Evolutionary conservation across 768 basidiomycete genomes (phyloP).

Genomic region (Termitomyces sp.): DNA sequence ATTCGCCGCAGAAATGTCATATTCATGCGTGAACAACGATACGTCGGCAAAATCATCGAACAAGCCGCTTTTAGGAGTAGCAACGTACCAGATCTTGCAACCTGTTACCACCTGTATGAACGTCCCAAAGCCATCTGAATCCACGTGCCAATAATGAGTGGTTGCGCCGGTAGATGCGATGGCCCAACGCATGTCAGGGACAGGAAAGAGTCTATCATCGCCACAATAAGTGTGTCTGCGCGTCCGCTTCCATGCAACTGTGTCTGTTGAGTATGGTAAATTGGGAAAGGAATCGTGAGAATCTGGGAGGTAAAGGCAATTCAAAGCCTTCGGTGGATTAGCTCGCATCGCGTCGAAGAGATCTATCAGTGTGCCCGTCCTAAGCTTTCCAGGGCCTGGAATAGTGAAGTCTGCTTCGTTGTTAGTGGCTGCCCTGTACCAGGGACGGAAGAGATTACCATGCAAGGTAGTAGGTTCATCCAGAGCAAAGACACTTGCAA

Average conservation of each 20-base stretch:
- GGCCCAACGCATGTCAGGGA: not conserved
- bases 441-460: too few relatives aligned
- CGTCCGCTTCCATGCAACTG: not conserved
- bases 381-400: not conserved
- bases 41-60: not conserved
- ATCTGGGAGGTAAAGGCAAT: not conserved
- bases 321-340: not conserved
- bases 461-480: too few relatives aligned
- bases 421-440: too few relatives aligned
- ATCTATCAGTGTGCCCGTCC: not conserved
- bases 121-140: too few relatives aligned
- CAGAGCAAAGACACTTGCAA: too few relatives aligned
- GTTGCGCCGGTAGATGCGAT: not conserved
- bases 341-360: not conserved
- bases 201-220: not conserved
- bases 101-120: too few relatives aligned
- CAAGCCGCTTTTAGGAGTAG: not conserved
- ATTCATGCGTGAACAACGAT: not conserved
- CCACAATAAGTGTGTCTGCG: not conserved
- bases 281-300: not conserved
- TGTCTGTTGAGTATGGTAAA: not conserved
- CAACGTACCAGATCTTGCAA: too few relatives aligned
- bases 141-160: too few relatives aligned
- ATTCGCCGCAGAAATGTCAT: not conserved
- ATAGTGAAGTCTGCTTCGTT: not conserved